Conservation (phyloP, 1,139 yeast genomes). For the Kodamaea derodonti region DNA sequence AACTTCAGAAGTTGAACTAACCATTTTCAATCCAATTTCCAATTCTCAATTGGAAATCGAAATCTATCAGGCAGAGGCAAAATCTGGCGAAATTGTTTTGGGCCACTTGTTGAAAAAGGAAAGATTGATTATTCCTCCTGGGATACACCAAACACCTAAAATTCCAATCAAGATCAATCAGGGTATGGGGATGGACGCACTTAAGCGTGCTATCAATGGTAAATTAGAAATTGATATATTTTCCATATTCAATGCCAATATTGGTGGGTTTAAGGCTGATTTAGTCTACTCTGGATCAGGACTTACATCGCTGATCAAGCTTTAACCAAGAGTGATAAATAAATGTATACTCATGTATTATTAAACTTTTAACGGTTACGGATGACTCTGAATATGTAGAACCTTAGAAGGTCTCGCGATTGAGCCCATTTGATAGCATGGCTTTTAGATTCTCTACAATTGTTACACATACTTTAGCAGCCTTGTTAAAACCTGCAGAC, state of each 20-base stretch:
- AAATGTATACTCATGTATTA: not conserved
- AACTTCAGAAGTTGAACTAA: constrained; percentile 49
- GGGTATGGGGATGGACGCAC: constrained; percentile 47
- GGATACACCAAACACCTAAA: constrained; percentile 44
- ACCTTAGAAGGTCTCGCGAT: no score
- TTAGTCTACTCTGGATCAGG: constrained; percentile 26
- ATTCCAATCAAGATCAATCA: constrained; percentile 45
- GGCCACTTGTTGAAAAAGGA: constrained; percentile 42
- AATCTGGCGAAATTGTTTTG: constrained; percentile 39
- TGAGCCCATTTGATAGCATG: no score
- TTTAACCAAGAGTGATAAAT: not conserved
- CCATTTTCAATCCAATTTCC: constrained; percentile 47
- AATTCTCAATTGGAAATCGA: constrained; percentile 39
- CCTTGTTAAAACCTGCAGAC: no score
- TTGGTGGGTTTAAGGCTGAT: constrained; percentile 37
- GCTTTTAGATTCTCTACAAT: no score
- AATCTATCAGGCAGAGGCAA: constrained; percentile 44
- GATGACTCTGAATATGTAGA: no score
- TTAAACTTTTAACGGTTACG: no score
- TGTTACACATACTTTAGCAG: no score
- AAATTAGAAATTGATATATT: constrained; percentile 42
- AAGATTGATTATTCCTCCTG: constrained; percentile 42
- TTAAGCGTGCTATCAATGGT: constrained; percentile 49
- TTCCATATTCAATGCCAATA: constrained; percentile 35
- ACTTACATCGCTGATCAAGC: constrained; percentile 2